Base-by-base conservation (phyloP, 768 basidiomycete genomes). In the Suillus bovinus region DNA sequence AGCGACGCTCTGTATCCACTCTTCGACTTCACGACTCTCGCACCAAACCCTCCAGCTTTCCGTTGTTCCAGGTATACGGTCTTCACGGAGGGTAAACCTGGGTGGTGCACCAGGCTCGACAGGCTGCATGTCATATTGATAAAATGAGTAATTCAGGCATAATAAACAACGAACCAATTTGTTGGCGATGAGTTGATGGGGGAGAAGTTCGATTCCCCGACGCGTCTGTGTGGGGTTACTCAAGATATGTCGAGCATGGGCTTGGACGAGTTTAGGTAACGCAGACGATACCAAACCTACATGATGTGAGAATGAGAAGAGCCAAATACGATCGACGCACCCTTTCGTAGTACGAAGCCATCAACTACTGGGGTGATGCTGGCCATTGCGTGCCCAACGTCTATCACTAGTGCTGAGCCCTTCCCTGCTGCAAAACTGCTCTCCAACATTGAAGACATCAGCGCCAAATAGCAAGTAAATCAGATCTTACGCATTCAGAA, bases 341-440 rank as follows among this genome's bases (percentile, higher is more conserved):
- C 96, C 85, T 96, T 97, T 69, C 96, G 84, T 49, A 99, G 85
- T 47, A 99, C 97, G 70, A 98, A 99, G 5, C 97, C 97, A 68
- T 99, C 97, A 5, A 96, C 94, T 22, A 99, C 91, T 6, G 97
- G 97, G 1, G 94, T 94, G 16, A 96, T 93, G 68, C 93, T 96
- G 16, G 91, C 90, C 73, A 89, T 86, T 14, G 90, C 84, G 65
- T 94, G 89, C 5, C 97, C 97, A 53, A 99, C 85, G 69, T 99
- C 97, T 46, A 99, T 86, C 2, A 99, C 93, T 53, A 99, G 81
- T 2, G 97, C 96, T n/a, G 97, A 95, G 2, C 95, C 96, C 72
- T 94, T 96, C 33, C 97, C 97, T 58, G 96, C 91, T 17, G 96
- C 93, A 74, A 99, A 99, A 4, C 96, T 98, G 34, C 31, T 39